Conservation (phyloP, 176 grass and related monocot genomes). For the Oryza meyeriana region DNA sequence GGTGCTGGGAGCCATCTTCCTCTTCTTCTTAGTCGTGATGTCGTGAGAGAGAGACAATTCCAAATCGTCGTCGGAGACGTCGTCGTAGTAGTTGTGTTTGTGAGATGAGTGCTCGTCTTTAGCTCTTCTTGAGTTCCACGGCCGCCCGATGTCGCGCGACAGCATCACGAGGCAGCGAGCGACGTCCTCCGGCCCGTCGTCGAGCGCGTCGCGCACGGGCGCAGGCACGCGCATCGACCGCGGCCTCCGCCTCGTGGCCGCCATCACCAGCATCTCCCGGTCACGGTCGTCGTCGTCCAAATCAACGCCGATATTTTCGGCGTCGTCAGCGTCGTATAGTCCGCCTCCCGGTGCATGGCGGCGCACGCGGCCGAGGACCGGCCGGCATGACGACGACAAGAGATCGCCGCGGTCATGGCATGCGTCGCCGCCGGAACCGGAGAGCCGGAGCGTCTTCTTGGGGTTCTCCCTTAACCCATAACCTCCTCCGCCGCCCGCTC, state of each 20-base stretch:
- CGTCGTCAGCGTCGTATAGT: neutral
- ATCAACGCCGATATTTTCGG: neutral
- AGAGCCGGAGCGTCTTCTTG: constrained; percentile 68
- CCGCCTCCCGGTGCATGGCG: neutral
- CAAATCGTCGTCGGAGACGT: constrained; percentile 11
- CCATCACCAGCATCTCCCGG: constrained; percentile 12
- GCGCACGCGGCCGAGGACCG: constrained; percentile 26
- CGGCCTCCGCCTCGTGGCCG: constrained; percentile 28
- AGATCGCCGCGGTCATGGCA: constrained; percentile 32
- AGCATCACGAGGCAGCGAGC: constrained; percentile 63
- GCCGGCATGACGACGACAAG: constrained; percentile 13
- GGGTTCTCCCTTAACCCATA: constrained; percentile 67
- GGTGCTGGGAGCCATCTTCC: neutral
- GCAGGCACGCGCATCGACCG: constrained; percentile 40
- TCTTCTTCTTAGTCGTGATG: neutral
- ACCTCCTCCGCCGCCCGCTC: neutral
- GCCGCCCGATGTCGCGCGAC: constrained; percentile 28
- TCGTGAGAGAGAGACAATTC: neutral
- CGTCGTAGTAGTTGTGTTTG: neutral
- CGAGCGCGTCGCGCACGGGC: neutral
- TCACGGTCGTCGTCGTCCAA: neutral
- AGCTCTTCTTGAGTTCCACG: neutral
- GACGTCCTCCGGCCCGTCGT: constrained; percentile 48
- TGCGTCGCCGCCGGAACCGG: constrained; percentile 13
- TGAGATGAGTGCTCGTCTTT: neutral